These are phyloP conservation scores for Pezicula rhizophila DNA, from an alignment of 2,329 filamentous ascomycete species.

Conservation along the genomic window DNA sequence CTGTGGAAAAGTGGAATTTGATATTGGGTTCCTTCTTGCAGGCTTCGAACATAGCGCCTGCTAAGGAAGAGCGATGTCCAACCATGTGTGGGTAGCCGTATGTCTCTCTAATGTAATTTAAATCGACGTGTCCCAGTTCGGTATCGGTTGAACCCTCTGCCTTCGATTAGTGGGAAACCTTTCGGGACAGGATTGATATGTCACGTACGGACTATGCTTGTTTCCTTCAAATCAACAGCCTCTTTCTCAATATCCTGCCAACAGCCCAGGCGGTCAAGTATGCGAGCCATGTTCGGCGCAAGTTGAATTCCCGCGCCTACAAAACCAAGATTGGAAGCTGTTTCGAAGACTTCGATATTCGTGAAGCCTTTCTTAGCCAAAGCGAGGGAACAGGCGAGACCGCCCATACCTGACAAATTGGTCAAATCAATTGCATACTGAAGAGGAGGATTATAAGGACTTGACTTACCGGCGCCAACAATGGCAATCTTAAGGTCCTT, in stretches of 20 bases:
- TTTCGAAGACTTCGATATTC: conserved; percentile 68
- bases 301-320: conserved; percentile 82
- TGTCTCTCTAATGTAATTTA: conserved; percentile 58
- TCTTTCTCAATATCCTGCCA: conserved; percentile 67
- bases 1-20: conserved; percentile 61
- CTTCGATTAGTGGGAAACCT: background rate
- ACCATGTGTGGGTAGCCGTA: conserved; percentile 77
- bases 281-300: conserved; percentile 74
- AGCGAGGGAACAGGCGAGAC: conserved; percentile 64
- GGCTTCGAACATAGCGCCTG: conserved; percentile 63
- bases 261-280: conserved; percentile 66
- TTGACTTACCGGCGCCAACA: conserved; percentile 41
- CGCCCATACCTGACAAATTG: conserved; percentile 62
- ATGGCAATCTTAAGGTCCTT: conserved; percentile 33
- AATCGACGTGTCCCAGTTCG: conserved; percentile 65
- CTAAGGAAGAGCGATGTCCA: conserved; percentile 68
- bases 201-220: conserved; percentile 60
- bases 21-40: conserved; percentile 59
- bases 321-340: conserved; percentile 67
- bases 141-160: conserved; percentile 60
- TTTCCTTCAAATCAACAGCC: conserved; percentile 64
- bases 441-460: background rate
- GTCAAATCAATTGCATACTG: background rate
- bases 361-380: conserved; percentile 72
- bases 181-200: background rate